A percentile compares a stretch with the other conserved stretches of the same genome.
phyloP scores from a whole-genome alignment of 2,329 filamentous ascomycete genomes.

The Fusarium haematococcum region DNA sequence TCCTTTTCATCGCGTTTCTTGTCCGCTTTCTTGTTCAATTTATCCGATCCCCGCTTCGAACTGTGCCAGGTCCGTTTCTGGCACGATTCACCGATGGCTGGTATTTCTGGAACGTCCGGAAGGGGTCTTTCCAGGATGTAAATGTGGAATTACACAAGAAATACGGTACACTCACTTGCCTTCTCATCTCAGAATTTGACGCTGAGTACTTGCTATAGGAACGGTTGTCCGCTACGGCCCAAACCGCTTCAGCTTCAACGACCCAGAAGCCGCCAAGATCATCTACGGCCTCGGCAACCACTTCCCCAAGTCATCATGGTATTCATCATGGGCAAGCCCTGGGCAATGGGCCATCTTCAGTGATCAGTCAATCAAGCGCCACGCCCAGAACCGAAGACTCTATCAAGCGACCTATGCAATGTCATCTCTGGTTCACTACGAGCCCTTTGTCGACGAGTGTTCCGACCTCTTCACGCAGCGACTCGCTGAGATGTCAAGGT shows the following conservation, averaged over 20 bases:
- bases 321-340: conserved; percentile 42
- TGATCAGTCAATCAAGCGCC: conserved; percentile 43
- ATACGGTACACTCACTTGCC: conserved; percentile 34
- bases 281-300: conserved; percentile 48
- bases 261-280: conserved; percentile 53
- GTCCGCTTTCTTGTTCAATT: neutral
- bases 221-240: conserved; percentile 60
- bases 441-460: conserved; percentile 49
- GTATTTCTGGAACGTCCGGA: conserved; percentile 43
- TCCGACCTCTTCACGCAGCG: conserved; percentile 44
- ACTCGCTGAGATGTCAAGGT: conserved; percentile 42
- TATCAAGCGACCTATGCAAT: conserved; percentile 49
- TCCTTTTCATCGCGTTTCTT: neutral
- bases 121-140: conserved; percentile 43
- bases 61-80: conserved; percentile 43
- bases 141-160: conserved; percentile 47
- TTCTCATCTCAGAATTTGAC: neutral
- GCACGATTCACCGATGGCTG: conserved; percentile 45
- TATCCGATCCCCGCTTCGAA: conserved; percentile 38
- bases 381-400: conserved; percentile 43
- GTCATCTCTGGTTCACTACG: conserved; percentile 49
- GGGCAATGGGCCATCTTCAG: conserved; percentile 44
- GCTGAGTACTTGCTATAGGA: conserved; percentile 5
- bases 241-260: conserved; percentile 59
- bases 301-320: conserved; percentile 51